Base-by-base conservation (phyloP, 2,329 filamentous ascomycete genomes). In the Rutstroemia sydowiana region DNA sequence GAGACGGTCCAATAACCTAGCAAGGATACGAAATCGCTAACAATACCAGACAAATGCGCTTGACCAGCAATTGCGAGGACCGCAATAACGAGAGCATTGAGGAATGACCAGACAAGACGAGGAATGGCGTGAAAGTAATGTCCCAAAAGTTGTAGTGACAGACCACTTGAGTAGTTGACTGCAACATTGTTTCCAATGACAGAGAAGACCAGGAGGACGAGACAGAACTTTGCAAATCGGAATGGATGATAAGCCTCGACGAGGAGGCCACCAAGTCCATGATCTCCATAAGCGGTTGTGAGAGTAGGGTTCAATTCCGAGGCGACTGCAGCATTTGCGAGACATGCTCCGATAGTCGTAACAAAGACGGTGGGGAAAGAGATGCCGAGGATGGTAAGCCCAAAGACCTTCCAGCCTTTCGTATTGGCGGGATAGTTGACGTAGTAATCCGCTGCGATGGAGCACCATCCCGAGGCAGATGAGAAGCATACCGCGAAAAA, bases 251-350 rank as follows among this genome's bases (percentile, higher is more conserved):
- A 70, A 59, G 72, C 68, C 39, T 68, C 66, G 21, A 70, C 64
- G 54, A 78, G 68, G 4, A 77, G 65, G 53, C 72, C 74, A 18
- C 75, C 74, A 1, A 77, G 66, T 11, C 71, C 71, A 41, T 74
- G 65, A 20, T 70, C 61, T 20, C 64, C 61, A 57, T 75, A 72
- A 2, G 68, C 66, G 1, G 65, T 59, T 26, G 66, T 59, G 62
- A 71, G 71, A 45, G 65, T 60, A 63, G 70, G 71, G 51, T 69
- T 61, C n/a, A 64, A 61, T 64, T 45, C 64, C 57, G 51, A 68
- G 56, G 3, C 40, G n/a, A 53, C 10, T 6, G 68, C 70, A 14
- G 65, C 66, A 49, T 71, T 71, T 34, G 70, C 70, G 11, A 70
- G 59, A 57, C 66, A 69, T 43, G 66, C 67, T 47, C 74, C 74